Percentiles rank a stretch among this genome's conserved stretches.
Evolutionary conservation across 2,329 filamentous ascomycete species (phyloP).

Genomic region (Diaporthe capsici): DNA sequence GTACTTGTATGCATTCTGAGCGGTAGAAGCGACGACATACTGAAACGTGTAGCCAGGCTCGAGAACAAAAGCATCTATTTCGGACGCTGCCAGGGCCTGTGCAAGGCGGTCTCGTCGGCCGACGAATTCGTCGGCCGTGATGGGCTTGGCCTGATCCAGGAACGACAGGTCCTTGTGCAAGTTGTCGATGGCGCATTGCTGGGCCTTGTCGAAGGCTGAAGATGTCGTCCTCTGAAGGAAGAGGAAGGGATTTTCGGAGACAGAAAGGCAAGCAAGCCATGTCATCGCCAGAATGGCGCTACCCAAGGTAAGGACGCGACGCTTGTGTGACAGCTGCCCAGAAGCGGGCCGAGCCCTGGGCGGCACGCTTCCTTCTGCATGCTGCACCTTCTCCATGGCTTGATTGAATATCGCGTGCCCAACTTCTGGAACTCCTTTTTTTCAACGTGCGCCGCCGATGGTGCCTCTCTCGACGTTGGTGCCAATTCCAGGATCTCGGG

Average conservation of each 20-base stretch:
- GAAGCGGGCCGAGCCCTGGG: background rate
- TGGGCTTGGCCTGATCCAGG: slow-evolving; percentile 62
- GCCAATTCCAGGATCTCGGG: background rate
- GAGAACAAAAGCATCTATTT: slow-evolving; percentile 70
- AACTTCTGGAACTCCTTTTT: background rate
- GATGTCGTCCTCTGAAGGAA: slow-evolving; percentile 45
- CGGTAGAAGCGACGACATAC: slow-evolving; percentile 47
- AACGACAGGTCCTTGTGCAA: slow-evolving; percentile 65
- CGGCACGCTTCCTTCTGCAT: background rate
- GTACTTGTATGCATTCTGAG: background rate
- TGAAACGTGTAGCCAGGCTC: slow-evolving; percentile 77
- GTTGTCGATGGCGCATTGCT: slow-evolving; percentile 69
- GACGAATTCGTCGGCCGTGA: slow-evolving; percentile 66
- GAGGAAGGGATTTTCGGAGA: background rate
- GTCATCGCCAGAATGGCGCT: background rate
- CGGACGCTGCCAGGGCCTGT: slow-evolving; percentile 63
- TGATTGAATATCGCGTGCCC: background rate
- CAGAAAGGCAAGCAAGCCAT: background rate
- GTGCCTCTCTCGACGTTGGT: background rate
- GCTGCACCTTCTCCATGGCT: slow-evolving; percentile 34
- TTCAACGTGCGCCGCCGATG: background rate
- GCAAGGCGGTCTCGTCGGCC: slow-evolving; percentile 70
- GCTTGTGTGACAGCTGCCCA: slow-evolving; percentile 3
- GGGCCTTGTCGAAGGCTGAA: slow-evolving; percentile 73
- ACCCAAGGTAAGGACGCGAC: background rate